Base-by-base conservation (phyloP, 768 basidiomycete genomes). In the Polyporus arcularius region DNA sequence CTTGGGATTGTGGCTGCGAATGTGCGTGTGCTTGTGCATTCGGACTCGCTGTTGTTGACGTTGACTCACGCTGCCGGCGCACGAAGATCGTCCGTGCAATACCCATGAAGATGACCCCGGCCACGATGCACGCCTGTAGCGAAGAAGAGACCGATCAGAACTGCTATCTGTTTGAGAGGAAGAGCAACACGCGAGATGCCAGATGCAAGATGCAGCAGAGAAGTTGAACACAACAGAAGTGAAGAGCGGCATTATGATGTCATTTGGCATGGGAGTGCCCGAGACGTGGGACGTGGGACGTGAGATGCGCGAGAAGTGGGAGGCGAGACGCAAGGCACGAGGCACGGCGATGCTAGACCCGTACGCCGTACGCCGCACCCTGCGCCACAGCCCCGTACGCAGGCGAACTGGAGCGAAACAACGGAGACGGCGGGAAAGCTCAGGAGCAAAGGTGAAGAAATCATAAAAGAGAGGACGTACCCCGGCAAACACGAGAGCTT, bases 401-500 rank as follows among this genome's bases (percentile, higher is more conserved):
- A 49, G 12, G 18, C 2, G 47, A 49, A 16, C n/a, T 14, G 47
- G 5, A 12, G 47, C 8, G 21, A 26, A 18, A 7, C 47, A 35
- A 4, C 7, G 5, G 26, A 26, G 39, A 4, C 26, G 42, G 31
- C 26, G 53, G 14, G 49, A 21, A 38, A 38, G 32, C 43, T 16
- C 21, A 47, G 10, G 16, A 28, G 11, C 16, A 31, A 6, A n/a
- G 46, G 28, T 21, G 21, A 31, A 45, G 53, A 9, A 43, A 7
- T 15, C 14, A 41, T 16, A 26, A 39, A 35, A 55, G 38, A 45
- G 28, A 28, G 47, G 40, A 65, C 66, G 58, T 43, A 69, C 68
- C 55, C 68, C 66, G 26, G 60, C 62, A 59, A 69, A 69, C n/a
- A 67, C 60, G 35, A 65, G 45, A 4, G 66, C 63, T 40, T 32